phyloP scores from a whole-genome alignment of 2,329 filamentous ascomycete species.

The Aspergillus novoparasiticus region DNA sequence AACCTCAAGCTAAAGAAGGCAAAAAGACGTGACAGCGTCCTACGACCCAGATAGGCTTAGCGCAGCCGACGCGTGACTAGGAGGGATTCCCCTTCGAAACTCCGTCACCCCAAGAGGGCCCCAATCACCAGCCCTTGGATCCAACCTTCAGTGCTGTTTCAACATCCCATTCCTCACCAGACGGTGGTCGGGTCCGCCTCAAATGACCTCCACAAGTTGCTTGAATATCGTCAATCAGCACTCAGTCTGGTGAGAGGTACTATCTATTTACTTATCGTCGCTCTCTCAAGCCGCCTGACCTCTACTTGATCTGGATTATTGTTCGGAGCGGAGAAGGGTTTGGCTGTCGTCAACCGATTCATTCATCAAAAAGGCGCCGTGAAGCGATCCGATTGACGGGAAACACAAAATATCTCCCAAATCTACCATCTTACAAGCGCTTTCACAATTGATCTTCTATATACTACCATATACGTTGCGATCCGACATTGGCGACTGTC shows the following conservation, averaged over 20 bases:
- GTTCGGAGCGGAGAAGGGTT: slow-evolving; percentile 23
- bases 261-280: slow-evolving; percentile 11
- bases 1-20: background rate
- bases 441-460: slow-evolving; percentile 6
- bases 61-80: slow-evolving; percentile 42
- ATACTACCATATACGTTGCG: slow-evolving; percentile 16
- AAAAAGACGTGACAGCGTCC: slow-evolving; percentile 18
- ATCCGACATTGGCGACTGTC: slow-evolving; percentile 21
- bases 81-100: slow-evolving; percentile 32
- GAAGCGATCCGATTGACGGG: slow-evolving; percentile 21
- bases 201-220: slow-evolving; percentile 26
- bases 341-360: slow-evolving; percentile 25
- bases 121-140: slow-evolving; percentile 23
- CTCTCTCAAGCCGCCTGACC: slow-evolving; percentile 18
- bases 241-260: slow-evolving; percentile 25
- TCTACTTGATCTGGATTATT: slow-evolving; percentile 22
- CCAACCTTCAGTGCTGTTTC: slow-evolving; percentile 8
- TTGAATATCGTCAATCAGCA: slow-evolving; percentile 16
- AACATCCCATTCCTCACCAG: slow-evolving; percentile 23
- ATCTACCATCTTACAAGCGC: background rate
- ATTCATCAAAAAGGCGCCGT: slow-evolving; percentile 23
- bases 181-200: slow-evolving; percentile 26
- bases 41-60: slow-evolving; percentile 33
- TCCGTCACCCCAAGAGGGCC: slow-evolving; percentile 26
- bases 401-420: slow-evolving; percentile 2